Evolutionary conservation across 257 asterid species (phyloP), one percentile per base, ranked within the genome.

Genomic region (Solanum corneliomulleri): DNA sequence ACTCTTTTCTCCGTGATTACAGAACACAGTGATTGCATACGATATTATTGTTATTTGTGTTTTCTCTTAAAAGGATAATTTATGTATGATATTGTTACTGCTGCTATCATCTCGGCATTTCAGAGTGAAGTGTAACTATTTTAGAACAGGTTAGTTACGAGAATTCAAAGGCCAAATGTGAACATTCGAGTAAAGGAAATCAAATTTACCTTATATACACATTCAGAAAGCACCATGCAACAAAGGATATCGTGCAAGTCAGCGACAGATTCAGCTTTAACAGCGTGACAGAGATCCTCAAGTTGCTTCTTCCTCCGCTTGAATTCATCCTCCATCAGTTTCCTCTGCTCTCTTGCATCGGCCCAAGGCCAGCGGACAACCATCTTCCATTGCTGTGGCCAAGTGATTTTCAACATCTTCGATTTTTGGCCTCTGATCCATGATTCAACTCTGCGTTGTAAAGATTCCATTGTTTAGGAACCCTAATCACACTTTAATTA

Each of bases 221-320:
- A 95, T 90, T 97, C 99, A 68, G 99, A 93, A 82, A 97, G 97
- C 88, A 97, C 99, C 99, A 97, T 97, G 94, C 98, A 95, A 89
- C 99, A 97, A 71, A 97, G 88, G 77, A 97, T 95, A 42, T 97
- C 98, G 93, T 95, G 99, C 96, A 97, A 94, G 91, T 97, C 99
- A 52, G 96, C 56, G 10, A 94, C 83, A 25, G 98, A 93, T 76
- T 97, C 99, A 0, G 98, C 98, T 91, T 97, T 94, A 90, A 94
- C 90, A 78, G 99, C 98, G 82, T 20, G 85, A 84, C 99, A 94
- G 42, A 97, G 92, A 83, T 94, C 96, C 85, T 91, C 93, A 86
- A 95, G 90, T 86, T 94, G 98, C 93, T 94, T 95, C 92, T 97
- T 94, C 77, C 94, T 92, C 87, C 93, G 84, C 74, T 91, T 97